Base-by-base conservation (phyloP, 2,329 filamentous ascomycete genomes). In the Stachybotrys elegans region DNA sequence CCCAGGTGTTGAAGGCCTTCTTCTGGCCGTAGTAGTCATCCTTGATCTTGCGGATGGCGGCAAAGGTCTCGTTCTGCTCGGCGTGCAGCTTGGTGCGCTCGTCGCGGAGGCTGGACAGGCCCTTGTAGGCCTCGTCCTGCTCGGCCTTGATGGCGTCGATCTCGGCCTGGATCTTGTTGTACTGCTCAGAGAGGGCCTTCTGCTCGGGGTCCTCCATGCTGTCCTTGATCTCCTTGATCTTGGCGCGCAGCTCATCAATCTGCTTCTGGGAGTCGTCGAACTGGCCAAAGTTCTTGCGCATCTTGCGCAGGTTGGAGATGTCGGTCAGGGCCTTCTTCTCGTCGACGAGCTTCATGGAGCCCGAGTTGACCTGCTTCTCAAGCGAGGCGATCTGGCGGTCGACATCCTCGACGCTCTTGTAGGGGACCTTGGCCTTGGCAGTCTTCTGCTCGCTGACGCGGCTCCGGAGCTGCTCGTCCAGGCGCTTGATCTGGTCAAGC, bases 331-430 rank as follows among this genome's bases (percentile, higher is more conserved):
- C 84, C 79, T 96, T 97, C 77, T 89, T 94, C 80, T 97, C 93
- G 57, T 98, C 93, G 11, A 97, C 93, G 42, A 98, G 75, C 72
- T 91, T 95, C 86, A 98, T 91, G 64, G 79, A 86, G 52, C 92
- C 92, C 27, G 83, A 79, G 65, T 95, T 88, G 56, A 97, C 90
- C 64, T 92, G 80, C 68, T 84, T 84, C 54, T 95, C 88, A 43
- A 96, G 81, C 42, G 76, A 75, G 48, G 80, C 78, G 57, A 97
- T 93, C 68, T 93, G 82, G 51, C 77, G 76, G 65, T 97, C 89
- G 52, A 98, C 73, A 51, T 97, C 93, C 46, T 95, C 91, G 43
- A 81, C 79, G 56, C 75, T 89, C 79, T 93, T 95, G 81, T 85
- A 97, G 43, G 81, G 73, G 48, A 94, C 78, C 65, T 89, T 87